These are phyloP conservation scores for Tricharina praecox DNA, from an alignment of 495 filamentous ascomycete genomes.

Conservation along the genomic window DNA sequence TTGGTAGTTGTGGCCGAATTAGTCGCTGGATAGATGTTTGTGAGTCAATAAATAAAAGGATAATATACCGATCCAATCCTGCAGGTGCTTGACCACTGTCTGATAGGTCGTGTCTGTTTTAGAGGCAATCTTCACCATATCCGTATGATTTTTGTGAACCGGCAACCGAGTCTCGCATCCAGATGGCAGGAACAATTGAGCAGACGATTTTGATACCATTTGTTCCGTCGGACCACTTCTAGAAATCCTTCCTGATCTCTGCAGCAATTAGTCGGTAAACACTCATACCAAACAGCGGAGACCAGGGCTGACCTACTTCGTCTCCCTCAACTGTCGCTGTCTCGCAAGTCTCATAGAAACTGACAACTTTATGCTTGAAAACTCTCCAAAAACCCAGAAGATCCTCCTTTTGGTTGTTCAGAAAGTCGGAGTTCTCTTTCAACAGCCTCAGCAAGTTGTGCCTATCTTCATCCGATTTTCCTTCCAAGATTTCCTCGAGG, in stretches of 20 bases:
- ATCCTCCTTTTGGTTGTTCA: constrained; percentile 5
- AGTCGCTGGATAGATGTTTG: too few species aligned
- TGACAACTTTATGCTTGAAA: constrained; percentile 9
- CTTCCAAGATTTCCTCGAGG: not conserved
- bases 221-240: constrained; percentile 13
- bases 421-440: constrained; percentile 8
- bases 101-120: constrained; percentile 6
- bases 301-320: too few species aligned
- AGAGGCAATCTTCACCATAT: constrained; percentile 22
- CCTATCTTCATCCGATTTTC: not conserved
- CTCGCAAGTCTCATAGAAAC: constrained; percentile 15
- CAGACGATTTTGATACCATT: constrained; percentile 17
- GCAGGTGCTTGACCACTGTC: constrained; percentile 6
- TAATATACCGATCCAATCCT: constrained; percentile 3
- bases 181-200: constrained; percentile 11
- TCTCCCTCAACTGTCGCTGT: constrained; percentile 12
- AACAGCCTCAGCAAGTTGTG: not conserved
- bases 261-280: not conserved
- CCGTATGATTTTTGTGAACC: constrained; percentile 18
- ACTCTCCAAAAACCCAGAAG: constrained; percentile 6
- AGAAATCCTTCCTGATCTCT: not conserved
- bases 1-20: too few species aligned
- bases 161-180: constrained; percentile 16
- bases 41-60: too few species aligned
- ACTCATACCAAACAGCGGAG: not conserved